Percentiles rank a stretch among this genome's conserved stretches.
phyloP scores from a whole-genome alignment of 208 protist genomes.

The Borovskyia barvae region DNA sequence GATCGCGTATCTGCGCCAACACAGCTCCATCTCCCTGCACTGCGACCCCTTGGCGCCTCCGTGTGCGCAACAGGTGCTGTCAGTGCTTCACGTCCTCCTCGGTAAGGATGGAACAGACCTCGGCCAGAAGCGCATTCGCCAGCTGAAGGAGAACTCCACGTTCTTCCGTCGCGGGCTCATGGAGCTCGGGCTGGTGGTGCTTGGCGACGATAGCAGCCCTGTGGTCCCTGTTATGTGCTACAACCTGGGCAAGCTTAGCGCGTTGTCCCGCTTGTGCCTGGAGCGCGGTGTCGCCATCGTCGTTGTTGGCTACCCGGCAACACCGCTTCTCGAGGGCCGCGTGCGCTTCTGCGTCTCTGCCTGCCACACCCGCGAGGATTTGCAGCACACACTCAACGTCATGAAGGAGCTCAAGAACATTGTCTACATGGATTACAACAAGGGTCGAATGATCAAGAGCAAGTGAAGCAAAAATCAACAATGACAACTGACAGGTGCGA shows the following conservation, averaged over 20 bases:
- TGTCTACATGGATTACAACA: conserved; percentile 74
- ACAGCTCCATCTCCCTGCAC: conserved; percentile 69
- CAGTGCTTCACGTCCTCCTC: conserved; percentile 84
- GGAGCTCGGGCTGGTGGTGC: conserved; percentile 76
- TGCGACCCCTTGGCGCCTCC: conserved; percentile 82
- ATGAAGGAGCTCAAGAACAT: conserved; percentile 79
- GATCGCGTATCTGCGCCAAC: conserved; percentile 71
- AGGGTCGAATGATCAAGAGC: too few relatives aligned
- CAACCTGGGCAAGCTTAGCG: conserved; percentile 89
- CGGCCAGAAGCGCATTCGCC: conserved; percentile 71
- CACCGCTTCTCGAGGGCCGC: conserved; percentile 89
- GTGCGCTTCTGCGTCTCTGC: conserved; percentile 92
- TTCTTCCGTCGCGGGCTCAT: conserved; percentile 86
- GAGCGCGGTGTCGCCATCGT: conserved; percentile 93
- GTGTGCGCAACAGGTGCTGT: conserved; percentile 90
- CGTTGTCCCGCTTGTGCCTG: conserved; percentile 85
- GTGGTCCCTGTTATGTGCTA: conserved; percentile 97
- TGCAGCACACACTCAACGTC: conserved; percentile 89
- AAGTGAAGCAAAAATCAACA: too few relatives aligned
- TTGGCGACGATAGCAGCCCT: conserved; percentile 91
- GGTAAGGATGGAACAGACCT: conserved; percentile 90
- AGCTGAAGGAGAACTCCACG: conserved; percentile 81
- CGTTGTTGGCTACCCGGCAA: conserved; percentile 98
- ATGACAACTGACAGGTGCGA: too few relatives aligned
- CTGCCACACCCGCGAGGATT: conserved; percentile 93